Conservation (phyloP, 2,329 filamentous ascomycete species). For the Celoporthe dispersa region DNA sequence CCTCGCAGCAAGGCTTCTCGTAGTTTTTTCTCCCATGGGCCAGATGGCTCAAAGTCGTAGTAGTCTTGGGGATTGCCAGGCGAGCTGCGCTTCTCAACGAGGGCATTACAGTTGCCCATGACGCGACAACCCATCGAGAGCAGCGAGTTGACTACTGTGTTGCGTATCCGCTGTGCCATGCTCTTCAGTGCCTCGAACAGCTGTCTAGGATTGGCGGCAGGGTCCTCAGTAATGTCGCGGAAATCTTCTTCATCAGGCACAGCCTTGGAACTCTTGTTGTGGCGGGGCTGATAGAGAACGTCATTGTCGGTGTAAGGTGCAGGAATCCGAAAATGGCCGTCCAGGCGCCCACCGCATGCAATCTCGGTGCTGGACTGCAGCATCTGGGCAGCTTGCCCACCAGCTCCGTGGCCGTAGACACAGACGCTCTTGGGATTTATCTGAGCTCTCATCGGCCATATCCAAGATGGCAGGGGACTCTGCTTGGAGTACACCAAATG, state of each 20-base stretch:
- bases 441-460: neutral
- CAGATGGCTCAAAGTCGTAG: constrained; percentile 1
- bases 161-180: constrained; percentile 5
- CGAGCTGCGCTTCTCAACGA: constrained; percentile 12
- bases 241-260: neutral
- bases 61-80: neutral
- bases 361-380: neutral
- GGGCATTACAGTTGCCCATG: neutral
- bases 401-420: constrained; percentile 24
- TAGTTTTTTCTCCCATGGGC: constrained; percentile 1
- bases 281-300: constrained; percentile 6
- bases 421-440: constrained; percentile 2
- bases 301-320: constrained; percentile 11
- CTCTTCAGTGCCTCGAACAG: neutral
- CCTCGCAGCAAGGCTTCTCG: constrained; percentile 4
- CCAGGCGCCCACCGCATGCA: constrained; percentile 13
- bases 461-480: neutral
- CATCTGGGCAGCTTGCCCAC: constrained; percentile 12
- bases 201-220: neutral
- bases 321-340: constrained; percentile 1
- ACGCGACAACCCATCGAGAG: constrained; percentile 2
- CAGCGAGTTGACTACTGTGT: neutral
- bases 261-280: neutral
- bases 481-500: neutral
- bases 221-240: neutral